phyloP scores from a whole-genome alignment of 2,329 filamentous ascomycete genomes.

The Aspergillus pseudotamarii region DNA sequence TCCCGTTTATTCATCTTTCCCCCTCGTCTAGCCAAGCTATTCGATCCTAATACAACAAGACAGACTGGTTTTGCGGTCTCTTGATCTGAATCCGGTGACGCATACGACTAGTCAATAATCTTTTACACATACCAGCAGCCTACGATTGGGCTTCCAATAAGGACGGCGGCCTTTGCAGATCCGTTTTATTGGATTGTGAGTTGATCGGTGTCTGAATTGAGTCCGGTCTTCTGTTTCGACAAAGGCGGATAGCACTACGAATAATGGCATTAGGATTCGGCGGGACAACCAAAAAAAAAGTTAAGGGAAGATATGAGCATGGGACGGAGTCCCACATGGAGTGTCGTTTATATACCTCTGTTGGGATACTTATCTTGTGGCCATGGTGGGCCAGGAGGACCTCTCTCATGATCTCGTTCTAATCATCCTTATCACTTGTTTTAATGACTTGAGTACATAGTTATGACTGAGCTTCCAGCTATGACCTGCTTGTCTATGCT shows the following conservation, averaged over 20 bases:
- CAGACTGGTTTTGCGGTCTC: background rate
- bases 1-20: background rate
- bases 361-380: background rate
- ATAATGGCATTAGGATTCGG: background rate
- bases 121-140: background rate
- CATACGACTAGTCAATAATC: background rate
- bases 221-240: background rate
- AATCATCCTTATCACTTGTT: background rate
- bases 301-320: background rate
- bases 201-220: background rate
- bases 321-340: background rate
- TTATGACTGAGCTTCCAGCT: conserved; percentile 2
- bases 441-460: conserved; percentile 7
- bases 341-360: background rate
- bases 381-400: background rate
- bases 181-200: background rate
- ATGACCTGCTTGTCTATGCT: background rate
- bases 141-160: background rate
- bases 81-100: background rate
- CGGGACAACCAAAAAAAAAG: background rate
- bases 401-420: background rate
- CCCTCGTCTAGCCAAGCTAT: background rate
- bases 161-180: background rate
- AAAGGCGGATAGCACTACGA: background rate
- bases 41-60: background rate